Conservation (phyloP, 768 basidiomycete species). For the Pisolithus microcarpus region DNA sequence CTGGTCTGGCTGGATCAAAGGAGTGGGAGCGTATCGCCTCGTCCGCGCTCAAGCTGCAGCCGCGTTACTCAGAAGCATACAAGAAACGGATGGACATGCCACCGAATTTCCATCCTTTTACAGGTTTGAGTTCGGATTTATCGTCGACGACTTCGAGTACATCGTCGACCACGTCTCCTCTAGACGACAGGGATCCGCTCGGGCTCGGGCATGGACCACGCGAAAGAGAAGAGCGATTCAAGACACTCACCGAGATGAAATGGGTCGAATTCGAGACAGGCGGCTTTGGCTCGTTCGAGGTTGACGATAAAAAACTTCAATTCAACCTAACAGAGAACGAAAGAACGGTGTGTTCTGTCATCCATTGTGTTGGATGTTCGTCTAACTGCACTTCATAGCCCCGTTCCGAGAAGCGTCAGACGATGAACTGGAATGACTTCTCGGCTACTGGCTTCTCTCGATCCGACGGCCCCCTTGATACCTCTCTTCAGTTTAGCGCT, state of each 20-base stretch:
- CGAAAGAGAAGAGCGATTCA: slow-evolving; percentile 62
- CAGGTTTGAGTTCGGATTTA: slow-evolving; percentile 20
- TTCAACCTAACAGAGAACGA: slow-evolving; percentile 93
- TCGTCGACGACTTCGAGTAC: slow-evolving; percentile 41
- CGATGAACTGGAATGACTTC: slow-evolving; percentile 89
- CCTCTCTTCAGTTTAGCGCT: slow-evolving; percentile 73
- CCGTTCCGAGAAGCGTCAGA: slow-evolving; percentile 66
- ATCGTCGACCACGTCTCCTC: slow-evolving; percentile 27
- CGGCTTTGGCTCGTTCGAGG: slow-evolving; percentile 60
- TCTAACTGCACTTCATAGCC: slow-evolving; percentile 36
- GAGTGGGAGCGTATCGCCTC: slow-evolving; percentile 77
- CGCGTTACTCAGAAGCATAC: slow-evolving; percentile 68
- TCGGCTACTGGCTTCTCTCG: slow-evolving; percentile 77
- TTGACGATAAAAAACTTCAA: slow-evolving; percentile 64
- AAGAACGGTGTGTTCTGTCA: slow-evolving; percentile 39
- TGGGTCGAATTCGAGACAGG: slow-evolving; percentile 89
- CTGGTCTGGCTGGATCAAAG: slow-evolving; percentile 48
- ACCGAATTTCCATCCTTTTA: slow-evolving; percentile 48
- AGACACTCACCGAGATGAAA: slow-evolving; percentile 75
- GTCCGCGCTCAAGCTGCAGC: slow-evolving; percentile 48
- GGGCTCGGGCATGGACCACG: slow-evolving; percentile 28
- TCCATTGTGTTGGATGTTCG: background rate
- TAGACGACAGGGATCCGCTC: slow-evolving; percentile 27
- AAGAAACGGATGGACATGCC: slow-evolving; percentile 73
- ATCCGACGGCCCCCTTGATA: slow-evolving; percentile 63